Conservation (phyloP, 2,329 filamentous ascomycete genomes). For the Pseudopyrenochaeta lycopersici region DNA sequence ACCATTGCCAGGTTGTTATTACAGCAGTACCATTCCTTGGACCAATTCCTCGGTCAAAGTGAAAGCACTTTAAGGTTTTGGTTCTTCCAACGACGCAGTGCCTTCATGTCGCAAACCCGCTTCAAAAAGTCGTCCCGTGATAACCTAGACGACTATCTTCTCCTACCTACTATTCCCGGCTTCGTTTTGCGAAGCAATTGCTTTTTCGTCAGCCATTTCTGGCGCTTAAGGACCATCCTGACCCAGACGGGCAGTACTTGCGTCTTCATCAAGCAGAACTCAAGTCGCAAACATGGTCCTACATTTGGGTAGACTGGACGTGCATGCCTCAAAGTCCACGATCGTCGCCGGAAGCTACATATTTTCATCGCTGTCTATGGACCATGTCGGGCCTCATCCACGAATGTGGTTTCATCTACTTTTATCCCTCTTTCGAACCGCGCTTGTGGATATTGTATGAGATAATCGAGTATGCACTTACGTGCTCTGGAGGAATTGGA, state of each 20-base stretch:
- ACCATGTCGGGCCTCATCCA: constrained; percentile 34
- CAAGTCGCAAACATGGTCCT: constrained; percentile 26
- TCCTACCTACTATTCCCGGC: constrained; percentile 25
- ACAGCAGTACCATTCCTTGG: neutral
- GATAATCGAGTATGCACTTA: constrained; percentile 16
- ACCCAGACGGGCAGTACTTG: constrained; percentile 31
- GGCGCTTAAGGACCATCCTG: constrained; percentile 29
- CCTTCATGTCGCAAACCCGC: constrained; percentile 17
- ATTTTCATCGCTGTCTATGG: constrained; percentile 25
- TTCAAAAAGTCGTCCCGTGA: constrained; percentile 18
- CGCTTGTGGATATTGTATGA: constrained; percentile 37
- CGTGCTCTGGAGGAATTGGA: constrained; percentile 1
- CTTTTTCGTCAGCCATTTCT: constrained; percentile 40
- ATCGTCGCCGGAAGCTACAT: constrained; percentile 18
- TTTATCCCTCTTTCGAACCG: constrained; percentile 33
- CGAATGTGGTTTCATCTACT: constrained; percentile 33
- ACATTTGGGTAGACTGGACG: constrained; percentile 39
- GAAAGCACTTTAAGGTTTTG: constrained; percentile 10
- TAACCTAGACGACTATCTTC: constrained; percentile 28
- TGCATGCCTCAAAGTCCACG: constrained; percentile 36
- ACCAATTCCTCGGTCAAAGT: neutral
- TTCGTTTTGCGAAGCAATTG: constrained; percentile 26
- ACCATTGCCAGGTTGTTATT: neutral
- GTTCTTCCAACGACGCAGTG: constrained; percentile 22
- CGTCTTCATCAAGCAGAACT: constrained; percentile 25